phyloP scores from a whole-genome alignment of 148 eudicot species.

The Diospyros kaki region DNA sequence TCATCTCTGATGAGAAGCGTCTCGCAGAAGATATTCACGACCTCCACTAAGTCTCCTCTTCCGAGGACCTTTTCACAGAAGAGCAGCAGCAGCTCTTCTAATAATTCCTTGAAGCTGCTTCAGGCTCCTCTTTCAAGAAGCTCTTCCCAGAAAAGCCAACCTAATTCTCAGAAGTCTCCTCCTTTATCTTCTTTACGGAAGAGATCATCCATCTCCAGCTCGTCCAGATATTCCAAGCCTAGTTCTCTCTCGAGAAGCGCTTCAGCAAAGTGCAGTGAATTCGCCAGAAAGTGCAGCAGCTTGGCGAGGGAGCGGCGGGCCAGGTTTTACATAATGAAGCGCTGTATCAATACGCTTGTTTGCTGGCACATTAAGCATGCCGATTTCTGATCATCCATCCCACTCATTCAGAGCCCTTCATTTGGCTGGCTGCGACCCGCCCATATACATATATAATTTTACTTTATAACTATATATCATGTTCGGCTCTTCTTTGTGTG shows the following conservation, averaged over 20 bases:
- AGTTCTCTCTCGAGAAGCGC: constrained; percentile 25
- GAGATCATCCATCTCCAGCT: no score
- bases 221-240: no score
- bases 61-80: constrained; percentile 28
- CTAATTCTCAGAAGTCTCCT: no score
- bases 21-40: constrained; percentile 33
- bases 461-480: not conserved
- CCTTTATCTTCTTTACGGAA: no score
- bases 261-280: constrained; percentile 55
- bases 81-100: constrained; percentile 40
- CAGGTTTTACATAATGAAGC: constrained; percentile 73
- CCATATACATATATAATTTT: no score
- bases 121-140: constrained; percentile 36
- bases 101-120: constrained; percentile 26
- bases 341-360: constrained; percentile 81
- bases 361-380: constrained; percentile 58
- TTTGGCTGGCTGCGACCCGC: not conserved
- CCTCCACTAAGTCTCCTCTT: constrained; percentile 14
- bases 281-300: constrained; percentile 58
- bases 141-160: constrained; percentile 21
- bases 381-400: constrained; percentile 43
- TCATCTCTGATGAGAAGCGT: constrained; percentile 18
- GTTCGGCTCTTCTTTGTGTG: not conserved
- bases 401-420: constrained; percentile 10
- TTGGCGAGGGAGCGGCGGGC: constrained; percentile 85